Conservation (phyloP, 768 basidiomycete genomes). For the Kwoniella dendrophila region DNA sequence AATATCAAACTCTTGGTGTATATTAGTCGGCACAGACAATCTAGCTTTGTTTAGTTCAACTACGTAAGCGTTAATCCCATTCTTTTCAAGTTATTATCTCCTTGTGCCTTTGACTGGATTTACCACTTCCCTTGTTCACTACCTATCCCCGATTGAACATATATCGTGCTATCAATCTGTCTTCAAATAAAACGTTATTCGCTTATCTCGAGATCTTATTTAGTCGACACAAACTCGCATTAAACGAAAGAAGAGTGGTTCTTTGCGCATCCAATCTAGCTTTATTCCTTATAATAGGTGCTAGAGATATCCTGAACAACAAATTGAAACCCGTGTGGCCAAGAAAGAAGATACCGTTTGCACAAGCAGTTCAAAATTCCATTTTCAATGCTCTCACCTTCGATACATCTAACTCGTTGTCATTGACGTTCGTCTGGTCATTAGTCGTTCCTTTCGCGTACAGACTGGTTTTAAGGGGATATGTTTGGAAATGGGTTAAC, state of each 20-base stretch:
- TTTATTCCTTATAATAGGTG: slow-evolving; percentile 30
- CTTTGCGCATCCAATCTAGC: slow-evolving; percentile 30
- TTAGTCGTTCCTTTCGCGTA: slow-evolving; percentile 13
- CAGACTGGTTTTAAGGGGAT: slow-evolving; percentile 10
- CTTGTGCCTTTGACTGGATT: too few relatives aligned
- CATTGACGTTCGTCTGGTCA: slow-evolving; percentile 9
- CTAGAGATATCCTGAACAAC: slow-evolving; percentile 34
- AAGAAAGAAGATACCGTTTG: slow-evolving; percentile 24
- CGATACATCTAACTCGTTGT: slow-evolving; percentile 13
- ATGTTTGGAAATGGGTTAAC: slow-evolving; percentile 20
- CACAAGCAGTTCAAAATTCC: slow-evolving; percentile 9
- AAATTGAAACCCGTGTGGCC: slow-evolving; percentile 37
- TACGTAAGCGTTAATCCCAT: slow-evolving; percentile 16
- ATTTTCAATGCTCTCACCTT: slow-evolving; percentile 7
- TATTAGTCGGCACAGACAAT: slow-evolving; percentile 9
- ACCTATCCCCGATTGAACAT: too few relatives aligned
- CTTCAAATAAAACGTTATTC: neutral
- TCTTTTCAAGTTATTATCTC: too few relatives aligned
- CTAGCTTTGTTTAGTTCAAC: slow-evolving; percentile 28
- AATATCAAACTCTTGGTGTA: slow-evolving; percentile 18
- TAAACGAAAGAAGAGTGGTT: slow-evolving; percentile 37
- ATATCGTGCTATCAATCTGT: too few relatives aligned
- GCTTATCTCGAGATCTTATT: neutral
- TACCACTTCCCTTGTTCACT: too few relatives aligned
- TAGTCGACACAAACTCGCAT: slow-evolving; percentile 36